Conservation (phyloP, 2,329 filamentous ascomycete species). For the Botryotinia narcissicola region DNA sequence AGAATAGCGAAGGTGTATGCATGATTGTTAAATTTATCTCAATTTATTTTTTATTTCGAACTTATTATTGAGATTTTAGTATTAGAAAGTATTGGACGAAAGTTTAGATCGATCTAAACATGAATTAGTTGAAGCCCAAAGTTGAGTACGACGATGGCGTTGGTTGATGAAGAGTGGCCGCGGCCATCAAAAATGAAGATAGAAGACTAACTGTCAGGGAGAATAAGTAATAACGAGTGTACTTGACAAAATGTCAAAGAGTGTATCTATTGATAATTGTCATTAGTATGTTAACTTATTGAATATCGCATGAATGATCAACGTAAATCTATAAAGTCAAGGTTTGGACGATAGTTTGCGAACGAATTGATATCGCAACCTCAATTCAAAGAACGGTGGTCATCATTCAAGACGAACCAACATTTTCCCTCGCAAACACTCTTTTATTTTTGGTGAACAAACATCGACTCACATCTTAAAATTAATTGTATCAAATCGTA, state of each 20-base stretch:
- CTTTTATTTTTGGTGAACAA: background rate
- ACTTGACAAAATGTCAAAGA: constrained; percentile 58
- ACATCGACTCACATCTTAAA: constrained; percentile 34
- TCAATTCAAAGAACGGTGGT: background rate
- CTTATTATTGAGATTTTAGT: constrained; percentile 18
- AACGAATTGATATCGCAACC: constrained; percentile 28
- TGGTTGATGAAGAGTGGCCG: background rate
- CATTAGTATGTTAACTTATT: constrained; percentile 29
- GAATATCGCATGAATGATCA: constrained; percentile 34
- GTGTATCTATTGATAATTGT: constrained; percentile 39
- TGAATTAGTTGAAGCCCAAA: constrained; percentile 30
- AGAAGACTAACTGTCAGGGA: constrained; percentile 49
- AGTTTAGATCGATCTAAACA: constrained; percentile 20
- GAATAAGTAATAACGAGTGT: constrained; percentile 52
- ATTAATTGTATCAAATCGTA: constrained; percentile 13
- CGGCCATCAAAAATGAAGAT: background rate
- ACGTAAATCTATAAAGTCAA: constrained; percentile 18
- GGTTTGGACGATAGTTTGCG: constrained; percentile 13
- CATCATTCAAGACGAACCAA: background rate
- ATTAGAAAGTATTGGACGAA: constrained; percentile 7
- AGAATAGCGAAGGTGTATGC: constrained; percentile 50
- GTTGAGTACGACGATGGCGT: constrained; percentile 26
- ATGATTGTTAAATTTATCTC: constrained; percentile 41
- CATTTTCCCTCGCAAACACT: constrained; percentile 1
- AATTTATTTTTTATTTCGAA: background rate